Evolutionary conservation across 352 stramenopile genomes (phyloP).

Genomic region (Globisporangium abappressorium): DNA sequence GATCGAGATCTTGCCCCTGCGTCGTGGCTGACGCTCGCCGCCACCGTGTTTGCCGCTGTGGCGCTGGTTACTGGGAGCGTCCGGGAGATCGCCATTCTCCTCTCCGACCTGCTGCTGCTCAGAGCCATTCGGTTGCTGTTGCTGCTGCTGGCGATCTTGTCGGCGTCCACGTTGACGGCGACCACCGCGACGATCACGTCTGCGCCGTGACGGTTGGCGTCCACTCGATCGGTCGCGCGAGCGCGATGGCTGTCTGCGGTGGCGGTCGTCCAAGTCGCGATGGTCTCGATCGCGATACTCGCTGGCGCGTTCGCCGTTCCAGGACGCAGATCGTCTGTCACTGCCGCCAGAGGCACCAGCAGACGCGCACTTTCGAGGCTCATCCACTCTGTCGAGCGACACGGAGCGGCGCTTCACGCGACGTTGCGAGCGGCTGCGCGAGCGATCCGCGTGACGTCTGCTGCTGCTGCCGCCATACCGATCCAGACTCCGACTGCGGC

Average conservation of each 20-base stretch:
- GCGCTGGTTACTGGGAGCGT: neutral
- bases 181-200: conserved; percentile 1
- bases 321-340: conserved; percentile 9
- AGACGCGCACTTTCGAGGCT: neutral
- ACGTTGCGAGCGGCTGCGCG: conserved; percentile 13
- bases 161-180: conserved; percentile 4
- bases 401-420: conserved; percentile 8
- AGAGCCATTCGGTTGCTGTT: neutral
- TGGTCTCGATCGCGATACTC: conserved; percentile 8
- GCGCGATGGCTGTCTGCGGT: conserved; percentile 11
- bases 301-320: conserved; percentile 1
- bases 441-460: conserved; percentile 11
- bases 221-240: conserved; percentile 14
- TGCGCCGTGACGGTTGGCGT: neutral
- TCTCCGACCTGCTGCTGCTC: neutral
- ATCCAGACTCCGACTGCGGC: conserved; percentile 13
- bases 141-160: neutral
- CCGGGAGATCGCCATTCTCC: neutral
- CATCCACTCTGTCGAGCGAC: conserved; percentile 8
- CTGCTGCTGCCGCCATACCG: neutral
- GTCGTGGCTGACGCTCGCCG: neutral
- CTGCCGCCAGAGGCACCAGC: neutral
- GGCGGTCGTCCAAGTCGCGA: conserved; percentile 2
- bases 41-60: neutral
- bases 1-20: conserved; percentile 30